phyloP scores from a whole-genome alignment of 2,329 filamentous ascomycete genomes.

The Malbranchea cinnamomea region DNA sequence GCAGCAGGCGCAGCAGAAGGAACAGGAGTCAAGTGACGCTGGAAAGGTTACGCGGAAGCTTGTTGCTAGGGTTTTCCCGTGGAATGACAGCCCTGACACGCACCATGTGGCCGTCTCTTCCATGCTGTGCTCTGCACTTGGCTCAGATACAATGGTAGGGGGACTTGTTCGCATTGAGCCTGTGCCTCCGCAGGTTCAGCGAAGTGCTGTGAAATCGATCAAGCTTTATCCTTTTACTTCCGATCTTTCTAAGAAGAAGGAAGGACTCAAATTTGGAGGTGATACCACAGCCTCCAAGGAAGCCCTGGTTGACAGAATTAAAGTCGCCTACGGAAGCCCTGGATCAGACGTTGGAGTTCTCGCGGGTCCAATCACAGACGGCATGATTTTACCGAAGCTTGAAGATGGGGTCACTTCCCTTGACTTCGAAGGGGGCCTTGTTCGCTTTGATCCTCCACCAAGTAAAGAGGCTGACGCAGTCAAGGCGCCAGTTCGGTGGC shows the following conservation, averaged over 20 bases:
- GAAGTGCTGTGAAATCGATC: slow-evolving; percentile 50
- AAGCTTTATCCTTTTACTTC: slow-evolving; percentile 69
- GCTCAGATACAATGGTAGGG: slow-evolving; percentile 59
- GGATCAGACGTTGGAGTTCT: slow-evolving; percentile 49
- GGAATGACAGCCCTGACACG: slow-evolving; percentile 76
- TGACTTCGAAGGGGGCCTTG: slow-evolving; percentile 69
- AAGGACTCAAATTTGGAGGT: slow-evolving; percentile 71
- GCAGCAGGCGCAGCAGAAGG: slow-evolving; percentile 52
- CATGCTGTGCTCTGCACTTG: slow-evolving; percentile 58
- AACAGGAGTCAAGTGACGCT: slow-evolving; percentile 42
- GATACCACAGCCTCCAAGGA: slow-evolving; percentile 73
- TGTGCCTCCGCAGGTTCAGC: slow-evolving; percentile 56
- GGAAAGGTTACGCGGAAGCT: slow-evolving; percentile 49
- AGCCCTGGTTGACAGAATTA: slow-evolving; percentile 55
- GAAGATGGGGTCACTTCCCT: slow-evolving; percentile 39
- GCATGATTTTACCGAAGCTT: slow-evolving; percentile 56
- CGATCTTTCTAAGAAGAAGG: slow-evolving; percentile 38
- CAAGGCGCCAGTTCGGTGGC: slow-evolving; percentile 42
- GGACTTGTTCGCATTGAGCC: slow-evolving; percentile 78
- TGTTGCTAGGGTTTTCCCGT: slow-evolving; percentile 58
- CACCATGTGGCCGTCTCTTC: slow-evolving; percentile 68
- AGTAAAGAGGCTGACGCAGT: slow-evolving; percentile 19
- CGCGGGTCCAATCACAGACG: slow-evolving; percentile 76
- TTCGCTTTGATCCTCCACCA: slow-evolving; percentile 56
- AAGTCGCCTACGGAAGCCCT: slow-evolving; percentile 50